These are phyloP conservation scores for Podospora fimiseda DNA, from an alignment of 495 filamentous ascomycete genomes.

Conservation along the genomic window DNA sequence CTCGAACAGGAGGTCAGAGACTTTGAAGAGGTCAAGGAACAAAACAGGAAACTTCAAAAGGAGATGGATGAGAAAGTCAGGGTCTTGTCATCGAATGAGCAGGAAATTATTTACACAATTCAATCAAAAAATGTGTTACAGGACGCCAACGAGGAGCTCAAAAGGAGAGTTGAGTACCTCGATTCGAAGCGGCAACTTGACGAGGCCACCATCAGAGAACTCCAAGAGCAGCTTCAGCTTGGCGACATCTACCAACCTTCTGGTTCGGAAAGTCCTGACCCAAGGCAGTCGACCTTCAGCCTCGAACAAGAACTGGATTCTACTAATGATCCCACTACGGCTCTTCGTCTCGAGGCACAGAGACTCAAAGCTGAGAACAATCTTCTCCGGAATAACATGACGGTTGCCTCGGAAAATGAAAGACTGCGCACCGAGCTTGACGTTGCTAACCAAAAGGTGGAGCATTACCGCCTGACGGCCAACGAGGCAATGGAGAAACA, in stretches of 20 bases:
- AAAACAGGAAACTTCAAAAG: constrained; percentile 51
- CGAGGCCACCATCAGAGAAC: constrained; percentile 36
- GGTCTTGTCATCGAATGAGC: constrained; percentile 35
- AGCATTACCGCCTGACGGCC: constrained; percentile 38
- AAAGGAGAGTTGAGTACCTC: constrained; percentile 29
- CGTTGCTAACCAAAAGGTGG: constrained; percentile 28
- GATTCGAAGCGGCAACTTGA: constrained; percentile 30
- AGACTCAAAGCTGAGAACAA: constrained; percentile 50
- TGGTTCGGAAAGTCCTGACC: constrained; percentile 20
- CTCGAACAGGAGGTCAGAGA: constrained; percentile 65
- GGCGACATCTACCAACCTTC: constrained; percentile 18
- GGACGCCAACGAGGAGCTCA: constrained; percentile 26
- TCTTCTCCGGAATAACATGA: constrained; percentile 43
- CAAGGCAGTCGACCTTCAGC: constrained; percentile 21
- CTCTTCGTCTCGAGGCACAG: constrained; percentile 38
- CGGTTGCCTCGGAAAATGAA: constrained; percentile 43
- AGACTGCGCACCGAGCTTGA: constrained; percentile 45
- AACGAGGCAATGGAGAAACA: constrained; percentile 45
- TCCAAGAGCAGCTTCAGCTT: constrained; percentile 41
- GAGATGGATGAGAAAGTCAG: constrained; percentile 30
- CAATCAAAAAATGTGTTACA: constrained; percentile 31
- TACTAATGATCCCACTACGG: constrained; percentile 23
- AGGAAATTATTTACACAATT: constrained; percentile 34
- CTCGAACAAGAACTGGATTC: constrained; percentile 40
- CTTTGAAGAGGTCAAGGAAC: constrained; percentile 52